phyloP scores from a whole-genome alignment of 768 basidiomycete genomes.

The Mycena galopus region DNA sequence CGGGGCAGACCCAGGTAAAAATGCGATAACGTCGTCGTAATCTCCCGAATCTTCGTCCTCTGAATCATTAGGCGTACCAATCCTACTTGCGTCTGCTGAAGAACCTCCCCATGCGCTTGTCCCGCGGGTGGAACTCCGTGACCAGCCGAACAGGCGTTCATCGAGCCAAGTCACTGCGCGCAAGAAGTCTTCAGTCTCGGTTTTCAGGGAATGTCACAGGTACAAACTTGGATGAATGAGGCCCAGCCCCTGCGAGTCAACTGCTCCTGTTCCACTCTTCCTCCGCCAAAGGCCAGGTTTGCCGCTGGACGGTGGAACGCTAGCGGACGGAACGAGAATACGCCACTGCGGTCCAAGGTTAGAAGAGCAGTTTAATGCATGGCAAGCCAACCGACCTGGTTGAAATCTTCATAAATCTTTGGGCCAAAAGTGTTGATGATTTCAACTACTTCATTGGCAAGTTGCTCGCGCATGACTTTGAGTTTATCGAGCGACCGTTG shows the following conservation, averaged over 20 bases:
- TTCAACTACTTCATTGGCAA: constrained; percentile 87
- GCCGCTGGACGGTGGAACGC: constrained; percentile 83
- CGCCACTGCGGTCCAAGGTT: constrained; percentile 64
- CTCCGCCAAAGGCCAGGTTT: constrained; percentile 82
- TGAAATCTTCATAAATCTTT: constrained; percentile 87
- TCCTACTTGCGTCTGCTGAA: constrained; percentile 66
- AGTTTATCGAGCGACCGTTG: constrained; percentile 82
- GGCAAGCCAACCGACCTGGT: constrained; percentile 65
- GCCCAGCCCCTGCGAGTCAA: constrained; percentile 86
- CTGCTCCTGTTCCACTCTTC: constrained; percentile 83
- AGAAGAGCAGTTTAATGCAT: constrained; percentile 24
- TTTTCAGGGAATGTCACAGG: too few relatives aligned
- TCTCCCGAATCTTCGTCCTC: constrained; percentile 93
- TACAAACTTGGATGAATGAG: constrained; percentile 92
- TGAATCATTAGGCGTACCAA: constrained; percentile 79
- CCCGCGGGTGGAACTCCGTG: constrained; percentile 78
- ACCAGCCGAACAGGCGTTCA: constrained; percentile 95
- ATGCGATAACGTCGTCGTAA: constrained; percentile 88
- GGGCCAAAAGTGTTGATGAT: constrained; percentile 92
- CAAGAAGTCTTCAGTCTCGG: too few relatives aligned
- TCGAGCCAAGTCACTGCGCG: constrained; percentile 97
- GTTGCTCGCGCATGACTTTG: constrained; percentile 75
- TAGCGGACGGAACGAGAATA: constrained; percentile 86
- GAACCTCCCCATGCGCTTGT: constrained; percentile 88
- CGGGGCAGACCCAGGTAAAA: constrained; percentile 68